Percentiles rank a stretch among this genome's conserved stretches.
Conservation (phyloP, 192 early-diverging fungal genomes). For the Coemansia sp. region DNA sequence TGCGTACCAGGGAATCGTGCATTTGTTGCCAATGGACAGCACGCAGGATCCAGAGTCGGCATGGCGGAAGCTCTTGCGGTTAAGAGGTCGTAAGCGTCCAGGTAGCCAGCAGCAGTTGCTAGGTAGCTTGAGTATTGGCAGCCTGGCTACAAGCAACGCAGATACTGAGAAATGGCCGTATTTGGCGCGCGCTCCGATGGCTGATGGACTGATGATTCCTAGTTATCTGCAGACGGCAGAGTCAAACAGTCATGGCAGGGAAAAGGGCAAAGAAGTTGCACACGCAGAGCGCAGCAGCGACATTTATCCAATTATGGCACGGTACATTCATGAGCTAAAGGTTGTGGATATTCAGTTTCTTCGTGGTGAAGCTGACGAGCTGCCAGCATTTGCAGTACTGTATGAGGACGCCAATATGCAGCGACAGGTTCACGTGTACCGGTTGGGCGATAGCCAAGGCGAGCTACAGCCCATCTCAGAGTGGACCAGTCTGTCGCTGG, state of each 20-base stretch:
- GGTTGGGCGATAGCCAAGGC: slow-evolving; percentile 12
- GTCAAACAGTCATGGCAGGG: not conserved
- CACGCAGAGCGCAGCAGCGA: slow-evolving; percentile 32
- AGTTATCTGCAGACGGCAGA: slow-evolving; percentile 16
- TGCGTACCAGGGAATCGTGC: slow-evolving; percentile 69
- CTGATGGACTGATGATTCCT: slow-evolving; percentile 19
- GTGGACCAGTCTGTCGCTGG: slow-evolving; percentile 32
- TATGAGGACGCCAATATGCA: slow-evolving; percentile 43
- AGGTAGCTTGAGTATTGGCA: not conserved
- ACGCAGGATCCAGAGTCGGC: not conserved
- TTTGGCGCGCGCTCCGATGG: slow-evolving; percentile 15
- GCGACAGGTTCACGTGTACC: slow-evolving; percentile 40
- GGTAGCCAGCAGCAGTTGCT: not conserved
- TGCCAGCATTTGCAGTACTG: slow-evolving; percentile 39
- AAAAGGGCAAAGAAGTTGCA: slow-evolving; percentile 45
- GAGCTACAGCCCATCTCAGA: slow-evolving; percentile 17
- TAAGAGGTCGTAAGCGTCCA: not conserved
- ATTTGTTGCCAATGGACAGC: slow-evolving; percentile 60
- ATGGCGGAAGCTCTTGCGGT: slow-evolving; percentile 15
- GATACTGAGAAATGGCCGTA: slow-evolving; percentile 25
- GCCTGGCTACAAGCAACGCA: not conserved
- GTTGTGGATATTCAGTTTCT: slow-evolving; percentile 46
- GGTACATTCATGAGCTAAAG: slow-evolving; percentile 43
- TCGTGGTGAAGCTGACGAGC: not conserved
- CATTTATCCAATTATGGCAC: slow-evolving; percentile 27